A percentile compares a stretch with the other conserved stretches of the same genome.
These are phyloP conservation scores for Mycena rebaudengoi DNA, from an alignment of 768 basidiomycete genomes.

Conservation along the genomic window DNA sequence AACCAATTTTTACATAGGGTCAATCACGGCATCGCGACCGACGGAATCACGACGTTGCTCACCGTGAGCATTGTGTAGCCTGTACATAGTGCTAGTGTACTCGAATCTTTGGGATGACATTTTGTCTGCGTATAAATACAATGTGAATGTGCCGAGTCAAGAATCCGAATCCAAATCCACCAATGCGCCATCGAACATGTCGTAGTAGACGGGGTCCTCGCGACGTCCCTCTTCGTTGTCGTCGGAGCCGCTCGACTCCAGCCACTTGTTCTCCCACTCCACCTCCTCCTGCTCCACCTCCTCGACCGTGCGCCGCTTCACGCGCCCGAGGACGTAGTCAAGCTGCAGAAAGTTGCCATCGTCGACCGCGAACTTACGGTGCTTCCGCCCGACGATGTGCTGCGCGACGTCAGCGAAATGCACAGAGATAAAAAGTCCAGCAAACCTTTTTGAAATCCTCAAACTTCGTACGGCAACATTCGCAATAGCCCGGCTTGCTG, in stretches of 20 bases:
- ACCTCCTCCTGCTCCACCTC: conserved; percentile 41
- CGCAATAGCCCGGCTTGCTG: conserved; percentile 95
- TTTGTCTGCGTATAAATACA: not conserved
- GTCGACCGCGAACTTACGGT: conserved; percentile 84
- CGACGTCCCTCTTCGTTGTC: not conserved
- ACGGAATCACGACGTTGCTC: conserved; percentile 63
- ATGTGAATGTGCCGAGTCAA: conserved; percentile 6
- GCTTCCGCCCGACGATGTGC: conserved; percentile 79
- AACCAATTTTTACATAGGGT: not conserved
- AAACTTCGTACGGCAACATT: conserved; percentile 93
- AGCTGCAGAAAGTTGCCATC: conserved; percentile 81
- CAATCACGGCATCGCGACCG: conserved; percentile 58
- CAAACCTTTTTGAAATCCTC: conserved; percentile 78
- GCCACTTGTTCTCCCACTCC: conserved; percentile 29
- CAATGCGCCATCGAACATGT: conserved; percentile 16
- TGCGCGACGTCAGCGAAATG: conserved; percentile 38
- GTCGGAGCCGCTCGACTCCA: conserved; percentile 16
- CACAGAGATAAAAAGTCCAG: not conserved
- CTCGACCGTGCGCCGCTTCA: conserved; percentile 53
- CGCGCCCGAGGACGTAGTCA: conserved; percentile 75
- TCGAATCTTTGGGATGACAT: not conserved
- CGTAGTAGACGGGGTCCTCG: conserved; percentile 3
- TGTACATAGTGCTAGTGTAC: not conserved
- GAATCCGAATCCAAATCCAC: conserved; percentile 25
- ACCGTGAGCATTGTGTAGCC: conserved; percentile 56